Conservation (phyloP, 75 land plant species). For the Cryptomeria japonica region DNA sequence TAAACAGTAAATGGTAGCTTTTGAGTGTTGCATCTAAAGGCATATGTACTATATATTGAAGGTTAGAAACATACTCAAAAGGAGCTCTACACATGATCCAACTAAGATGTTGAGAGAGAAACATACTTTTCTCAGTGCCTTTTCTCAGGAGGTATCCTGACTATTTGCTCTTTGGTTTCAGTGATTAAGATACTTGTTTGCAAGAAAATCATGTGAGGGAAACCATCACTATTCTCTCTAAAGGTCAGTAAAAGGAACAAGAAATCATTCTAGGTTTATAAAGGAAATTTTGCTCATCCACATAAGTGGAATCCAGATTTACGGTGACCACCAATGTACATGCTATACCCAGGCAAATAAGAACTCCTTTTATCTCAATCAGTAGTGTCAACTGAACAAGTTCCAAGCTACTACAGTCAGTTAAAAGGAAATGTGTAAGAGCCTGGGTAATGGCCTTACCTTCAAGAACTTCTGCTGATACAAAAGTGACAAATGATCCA, state of each 20-base stretch:
- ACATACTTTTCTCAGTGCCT: neutral
- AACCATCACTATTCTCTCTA: neutral
- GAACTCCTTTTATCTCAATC: neutral
- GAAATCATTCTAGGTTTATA: neutral
- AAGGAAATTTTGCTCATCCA: neutral
- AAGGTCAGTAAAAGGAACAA: neutral
- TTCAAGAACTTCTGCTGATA: conserved; percentile 83
- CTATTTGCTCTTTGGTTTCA: neutral
- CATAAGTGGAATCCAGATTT: neutral
- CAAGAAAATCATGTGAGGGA: neutral
- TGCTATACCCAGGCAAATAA: neutral
- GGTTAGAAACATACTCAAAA: neutral
- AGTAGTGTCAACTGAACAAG: neutral
- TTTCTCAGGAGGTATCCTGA: neutral
- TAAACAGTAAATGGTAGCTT: neutral
- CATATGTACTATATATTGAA: neutral
- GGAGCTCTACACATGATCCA: neutral
- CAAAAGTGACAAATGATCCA: conserved; percentile 71
- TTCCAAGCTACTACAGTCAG: neutral
- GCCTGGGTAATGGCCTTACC: conserved; percentile 25
- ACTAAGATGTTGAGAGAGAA: neutral
- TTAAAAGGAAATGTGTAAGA: neutral
- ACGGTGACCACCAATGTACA: neutral
- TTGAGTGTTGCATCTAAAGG: neutral
- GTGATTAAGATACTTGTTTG: neutral